Base-by-base conservation (phyloP, 306 rosid species). In the Castanopsis chinensis region DNA sequence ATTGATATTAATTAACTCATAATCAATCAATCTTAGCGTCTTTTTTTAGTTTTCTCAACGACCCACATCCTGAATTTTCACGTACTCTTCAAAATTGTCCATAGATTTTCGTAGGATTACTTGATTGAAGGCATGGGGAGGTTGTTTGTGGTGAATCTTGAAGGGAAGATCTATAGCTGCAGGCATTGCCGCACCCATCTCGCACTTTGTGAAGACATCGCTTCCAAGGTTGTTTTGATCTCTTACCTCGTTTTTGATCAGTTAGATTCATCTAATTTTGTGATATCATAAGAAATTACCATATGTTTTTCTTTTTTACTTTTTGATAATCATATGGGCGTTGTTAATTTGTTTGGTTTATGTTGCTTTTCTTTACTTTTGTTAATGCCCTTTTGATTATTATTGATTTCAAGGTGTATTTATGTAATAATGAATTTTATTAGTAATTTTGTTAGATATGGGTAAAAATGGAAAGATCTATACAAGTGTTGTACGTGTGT, bases 121-220 rank as follows among this genome's bases (percentile, higher is more conserved):
- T 45, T 53, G 76, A 28, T 69, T 68, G 56, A 78, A 81, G 75
- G 63, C 71, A 92, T 92, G 97, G 97, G 97, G 37, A 90, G 95
- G 76, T 82, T 92, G 84, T 92, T 89, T 85, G 86, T 89, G 87
- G 85, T 87, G 85, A 87, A 81, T 80, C 84, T 90, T 33, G 97
- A 92, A 56, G 97, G 97, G 80, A 87, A 32, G 91, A 84, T 92
- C 90, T 92, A 92, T 61, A 84, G 92, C 88, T 92, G 97, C 91
- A 89, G 80, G 82, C 92, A 87, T 84, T 92, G 97, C 86, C 89
- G 86, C 61, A 90, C 95, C 82, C 95, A 90, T 84, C 90, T 92
- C 63, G 97, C 93, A 23, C 88, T 90, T 41, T 87, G 54, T 56
- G 85, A 90, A 27, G 95, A 92, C 74, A 82, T 90, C 87, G 81